phyloP scores from a whole-genome alignment of 2,329 filamentous ascomycete species.

The Exophiala bonariae region DNA sequence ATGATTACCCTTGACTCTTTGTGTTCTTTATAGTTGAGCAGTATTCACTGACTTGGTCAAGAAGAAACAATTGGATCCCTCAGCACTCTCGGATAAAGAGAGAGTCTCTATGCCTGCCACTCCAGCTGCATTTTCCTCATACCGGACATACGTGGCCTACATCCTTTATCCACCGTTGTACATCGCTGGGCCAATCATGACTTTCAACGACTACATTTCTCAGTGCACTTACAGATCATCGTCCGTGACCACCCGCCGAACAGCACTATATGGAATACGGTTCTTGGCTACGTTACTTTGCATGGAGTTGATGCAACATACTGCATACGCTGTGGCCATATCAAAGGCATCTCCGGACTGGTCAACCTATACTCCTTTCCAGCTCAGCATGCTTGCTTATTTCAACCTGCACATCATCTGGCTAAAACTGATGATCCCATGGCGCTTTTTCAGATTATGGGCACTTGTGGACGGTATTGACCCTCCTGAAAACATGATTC shows the following conservation, averaged over 20 bases:
- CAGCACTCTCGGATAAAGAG: slow-evolving; percentile 84
- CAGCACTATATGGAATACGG: slow-evolving; percentile 76
- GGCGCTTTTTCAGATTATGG: slow-evolving; percentile 99
- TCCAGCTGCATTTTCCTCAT: slow-evolving; percentile 66
- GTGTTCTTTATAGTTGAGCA: not conserved
- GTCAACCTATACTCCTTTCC: slow-evolving; percentile 79
- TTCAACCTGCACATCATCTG: slow-evolving; percentile 98
- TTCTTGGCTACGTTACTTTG: slow-evolving; percentile 76
- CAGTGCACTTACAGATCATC: slow-evolving; percentile 74
- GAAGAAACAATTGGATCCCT: slow-evolving; percentile 95
- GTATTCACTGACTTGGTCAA: slow-evolving; percentile 66
- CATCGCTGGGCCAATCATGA: slow-evolving; percentile 87
- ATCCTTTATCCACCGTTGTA: slow-evolving; percentile 90
- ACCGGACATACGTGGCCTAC: slow-evolving; percentile 88
- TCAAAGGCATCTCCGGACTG: slow-evolving; percentile 77
- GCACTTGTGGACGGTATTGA: slow-evolving; percentile 85
- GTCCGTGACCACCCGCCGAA: slow-evolving; percentile 70
- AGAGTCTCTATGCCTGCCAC: slow-evolving; percentile 76
- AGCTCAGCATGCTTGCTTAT: slow-evolving; percentile 86
- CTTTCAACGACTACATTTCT: slow-evolving; percentile 96
- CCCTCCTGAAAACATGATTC: slow-evolving; percentile 96
- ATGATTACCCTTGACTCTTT: not conserved
- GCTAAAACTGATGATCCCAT: slow-evolving; percentile 94
- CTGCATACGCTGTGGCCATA: slow-evolving; percentile 90
- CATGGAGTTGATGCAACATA: slow-evolving; percentile 92